A percentile compares a stretch with the other conserved stretches of the same genome.
These are phyloP conservation scores for Trametes sp. DNA, from an alignment of 1,284 basidiomycete genomes.

Conservation along the genomic window DNA sequence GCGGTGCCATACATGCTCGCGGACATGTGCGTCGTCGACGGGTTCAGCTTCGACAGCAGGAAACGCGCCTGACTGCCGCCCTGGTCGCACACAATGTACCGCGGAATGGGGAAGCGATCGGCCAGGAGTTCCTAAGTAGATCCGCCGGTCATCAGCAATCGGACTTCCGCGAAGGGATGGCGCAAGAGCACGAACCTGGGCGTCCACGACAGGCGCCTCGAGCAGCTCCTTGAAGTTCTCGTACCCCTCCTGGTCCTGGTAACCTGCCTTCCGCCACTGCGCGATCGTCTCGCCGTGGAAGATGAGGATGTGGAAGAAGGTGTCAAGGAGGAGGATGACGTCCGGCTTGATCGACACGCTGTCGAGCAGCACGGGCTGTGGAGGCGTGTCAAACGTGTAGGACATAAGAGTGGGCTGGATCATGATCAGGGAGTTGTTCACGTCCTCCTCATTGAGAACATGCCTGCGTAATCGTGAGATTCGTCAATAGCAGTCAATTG, in stretches of 20 bases:
- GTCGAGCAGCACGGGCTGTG: constrained; percentile 96
- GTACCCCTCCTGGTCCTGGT: constrained; percentile 99
- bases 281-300: constrained; percentile 99
- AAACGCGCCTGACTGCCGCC: constrained; percentile 98
- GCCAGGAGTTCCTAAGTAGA: constrained; percentile 83
- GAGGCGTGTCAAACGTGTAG: constrained; percentile 91
- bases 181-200: constrained; percentile 57
- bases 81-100: constrained; percentile 98
- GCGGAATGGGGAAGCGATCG: constrained; percentile 96
- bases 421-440: constrained; percentile 99
- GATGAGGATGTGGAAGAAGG: constrained; percentile 99
- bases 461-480: no score
- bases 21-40: constrained; percentile 97
- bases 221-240: constrained; percentile 98
- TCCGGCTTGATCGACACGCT: constrained; percentile 98
- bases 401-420: constrained; percentile 99
- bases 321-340: constrained; percentile 97
- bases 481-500: no score
- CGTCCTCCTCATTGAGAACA: constrained; percentile 96
- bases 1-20: constrained; percentile 86
- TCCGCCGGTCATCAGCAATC: not conserved
- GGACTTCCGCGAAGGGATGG: not conserved
- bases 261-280: constrained; percentile 99
- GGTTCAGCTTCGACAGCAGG: constrained; percentile 95
- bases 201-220: constrained; percentile 82